Base-by-base conservation (phyloP, 2,329 filamentous ascomycete species). In the Colletotrichum sp. region DNA sequence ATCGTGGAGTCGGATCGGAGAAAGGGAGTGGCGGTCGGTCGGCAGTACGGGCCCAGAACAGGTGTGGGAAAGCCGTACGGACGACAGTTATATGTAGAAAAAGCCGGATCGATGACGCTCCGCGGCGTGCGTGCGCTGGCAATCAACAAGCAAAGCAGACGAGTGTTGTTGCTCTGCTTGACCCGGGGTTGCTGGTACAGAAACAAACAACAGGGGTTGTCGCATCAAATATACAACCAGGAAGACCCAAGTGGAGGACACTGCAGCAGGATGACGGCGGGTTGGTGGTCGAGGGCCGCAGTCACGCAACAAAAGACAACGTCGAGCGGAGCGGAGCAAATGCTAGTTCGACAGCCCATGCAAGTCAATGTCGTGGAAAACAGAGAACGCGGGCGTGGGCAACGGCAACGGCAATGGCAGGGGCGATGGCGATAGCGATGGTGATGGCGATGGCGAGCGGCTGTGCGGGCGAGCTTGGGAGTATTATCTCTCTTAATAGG, bases 1-100 rank as follows among this genome's bases (percentile, higher is more conserved):
- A 89, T 90, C 55, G 66, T 81, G 36, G 44, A 27, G 27, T 52
- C 57, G 39, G 61, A 22, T 32, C 29, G 59, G 34, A 69, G 66
- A 36, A 32, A 64, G 25, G 36, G 63, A 36, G 12, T 27, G 19
- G 67, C 62, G n/a, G 29, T 52, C 32, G 52, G 57, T 68, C 32
- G 62, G 55, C 9, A 34, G 63, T 29, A 63, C 13, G 16, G 32
- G n/a, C 34, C 9, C 12, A 32, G n/a, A 30, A 34, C 49, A 12
- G 27, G 49, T 61, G 27, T n/a, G 59, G 15, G 36, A 29, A 59
- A 57, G 49, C 64, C 64, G 74, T 66, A 34, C 57, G n/a, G 64
- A 52, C 30, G 16, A 30, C 22, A 49, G 59, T 71, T 71, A 29
- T 34, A 57, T 29, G 49, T 22, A 44, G 32, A 22, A 72, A 74